Evolutionary conservation across 495 filamentous ascomycete species (phyloP).

Genomic region (Niebla homalea): DNA sequence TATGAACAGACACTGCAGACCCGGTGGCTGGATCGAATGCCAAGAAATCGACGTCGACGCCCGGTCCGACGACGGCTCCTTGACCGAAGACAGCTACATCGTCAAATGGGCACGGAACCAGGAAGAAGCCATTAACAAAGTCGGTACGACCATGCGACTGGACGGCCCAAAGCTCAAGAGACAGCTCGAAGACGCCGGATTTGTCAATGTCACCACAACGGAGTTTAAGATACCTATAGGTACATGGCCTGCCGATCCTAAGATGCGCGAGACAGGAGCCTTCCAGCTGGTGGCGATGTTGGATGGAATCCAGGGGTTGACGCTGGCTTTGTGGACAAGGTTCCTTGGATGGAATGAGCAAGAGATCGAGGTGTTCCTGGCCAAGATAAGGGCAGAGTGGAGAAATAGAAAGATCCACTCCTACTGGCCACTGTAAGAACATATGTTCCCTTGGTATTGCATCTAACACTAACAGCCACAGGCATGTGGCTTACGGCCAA

Average conservation of each 20-base stretch:
- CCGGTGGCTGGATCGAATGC: constrained; percentile 22
- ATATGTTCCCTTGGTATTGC: not conserved
- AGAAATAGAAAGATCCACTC: constrained; percentile 34
- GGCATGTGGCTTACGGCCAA: constrained; percentile 1
- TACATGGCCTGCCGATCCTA: constrained; percentile 20
- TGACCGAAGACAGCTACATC: constrained; percentile 6
- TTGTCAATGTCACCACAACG: constrained; percentile 13
- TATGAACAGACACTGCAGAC: constrained; percentile 12
- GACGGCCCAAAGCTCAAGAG: constrained; percentile 10
- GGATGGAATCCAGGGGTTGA: constrained; percentile 31
- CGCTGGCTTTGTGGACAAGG: constrained; percentile 35
- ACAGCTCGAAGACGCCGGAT: constrained; percentile 16
- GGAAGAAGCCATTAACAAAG: not conserved
- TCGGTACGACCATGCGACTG: constrained; percentile 3
- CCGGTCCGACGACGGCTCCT: constrained; percentile 15
- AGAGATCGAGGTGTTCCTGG: constrained; percentile 43
- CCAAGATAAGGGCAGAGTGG: constrained; percentile 38
- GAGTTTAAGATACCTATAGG: constrained; percentile 17
- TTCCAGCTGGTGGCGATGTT: constrained; percentile 28
- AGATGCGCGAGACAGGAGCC: constrained; percentile 12
- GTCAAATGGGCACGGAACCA: constrained; percentile 3
- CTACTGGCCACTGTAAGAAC: constrained; percentile 1
- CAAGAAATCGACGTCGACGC: constrained; percentile 20
- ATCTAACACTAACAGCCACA: not conserved
- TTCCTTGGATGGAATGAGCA: constrained; percentile 40